Base-by-base conservation (phyloP, 2,329 filamentous ascomycete genomes). In the Fusarium vanettenii region DNA sequence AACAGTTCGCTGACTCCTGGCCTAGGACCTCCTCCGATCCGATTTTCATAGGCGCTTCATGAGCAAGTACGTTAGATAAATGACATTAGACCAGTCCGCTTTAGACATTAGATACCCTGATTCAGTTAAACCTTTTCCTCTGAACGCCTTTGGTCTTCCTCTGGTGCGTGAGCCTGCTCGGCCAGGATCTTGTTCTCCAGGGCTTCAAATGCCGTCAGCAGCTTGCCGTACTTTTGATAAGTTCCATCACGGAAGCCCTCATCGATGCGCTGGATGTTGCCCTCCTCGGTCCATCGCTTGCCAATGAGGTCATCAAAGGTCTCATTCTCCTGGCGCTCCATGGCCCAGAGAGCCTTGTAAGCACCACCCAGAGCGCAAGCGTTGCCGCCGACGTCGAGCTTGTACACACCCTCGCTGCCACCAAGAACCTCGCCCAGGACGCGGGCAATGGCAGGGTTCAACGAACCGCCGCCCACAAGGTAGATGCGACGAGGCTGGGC, bases 11-110 rank as follows among this genome's bases (percentile, higher is more conserved):
- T 79, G 72, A 84, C 71, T 29, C 66, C 27, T 22, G 22, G 56
- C 25, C 48, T 71, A 94, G 92, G 93, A 98, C 84, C 88, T 98
- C 80, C 86, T 98, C 73, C 92, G 96, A 72, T 98, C 95, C 33
- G 97, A 99, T 84, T 99, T 99, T 84, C 97, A 99, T 87, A 97
- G 95, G 85, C 92, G 95, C 73, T 99, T 99, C 84, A 99, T 99
- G 97, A 87, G 84, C 84, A 91, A 91, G 80, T 91, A 91, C 75
- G 89, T 91, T 72, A 85, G 89, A 82, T 91, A 84, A 73, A 50
- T 70, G 69, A 64, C 59, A 69, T 48, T 60, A 67, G 63, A 60
- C 48, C 66, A 71, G 62, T 45, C 56, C 63, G n/a, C 57, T 65
- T 75, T 77, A 78, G 71, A 76, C 60, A 76, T 73, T 78, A 79